A percentile compares a stretch with the other conserved stretches of the same genome.
Conservation (phyloP, 2,329 filamentous ascomycete species). For the Microsporum ferrugineum region DNA sequence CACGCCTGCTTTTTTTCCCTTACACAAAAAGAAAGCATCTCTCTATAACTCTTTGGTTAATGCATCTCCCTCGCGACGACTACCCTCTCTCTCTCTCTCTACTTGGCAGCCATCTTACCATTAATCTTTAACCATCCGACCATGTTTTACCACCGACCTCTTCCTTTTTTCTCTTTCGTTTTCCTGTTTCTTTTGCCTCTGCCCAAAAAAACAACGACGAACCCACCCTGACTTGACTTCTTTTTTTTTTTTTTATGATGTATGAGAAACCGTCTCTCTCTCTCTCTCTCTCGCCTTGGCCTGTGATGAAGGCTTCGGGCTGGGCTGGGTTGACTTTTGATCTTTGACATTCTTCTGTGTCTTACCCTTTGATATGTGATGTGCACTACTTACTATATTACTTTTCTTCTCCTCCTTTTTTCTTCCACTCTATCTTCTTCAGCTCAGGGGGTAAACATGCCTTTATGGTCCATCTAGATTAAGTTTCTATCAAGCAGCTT, state of each 20-base stretch:
- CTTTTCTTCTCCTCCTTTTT: background rate
- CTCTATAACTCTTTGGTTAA: background rate
- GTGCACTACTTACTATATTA: background rate
- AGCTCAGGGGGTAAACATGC: background rate
- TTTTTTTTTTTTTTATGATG: constrained; percentile 1
- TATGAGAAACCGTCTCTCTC: constrained; percentile 1
- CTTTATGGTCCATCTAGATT: background rate
- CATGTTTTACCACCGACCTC: background rate
- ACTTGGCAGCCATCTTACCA: background rate
- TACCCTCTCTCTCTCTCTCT: background rate
- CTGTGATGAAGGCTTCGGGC: background rate
- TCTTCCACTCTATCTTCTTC: background rate
- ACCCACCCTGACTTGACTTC: background rate
- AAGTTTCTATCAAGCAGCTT: background rate
- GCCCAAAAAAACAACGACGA: background rate
- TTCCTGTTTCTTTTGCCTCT: background rate
- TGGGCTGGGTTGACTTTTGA: background rate
- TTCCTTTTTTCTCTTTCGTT: background rate
- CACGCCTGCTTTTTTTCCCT: background rate
- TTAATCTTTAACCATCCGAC: background rate
- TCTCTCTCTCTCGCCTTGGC: background rate
- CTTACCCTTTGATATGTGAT: background rate
- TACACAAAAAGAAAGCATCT: background rate
- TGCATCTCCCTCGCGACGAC: background rate
- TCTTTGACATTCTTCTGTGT: background rate